These are phyloP conservation scores for Eutrema heterophyllum DNA, from an alignment of 345 rosid species.

Conservation along the genomic window DNA sequence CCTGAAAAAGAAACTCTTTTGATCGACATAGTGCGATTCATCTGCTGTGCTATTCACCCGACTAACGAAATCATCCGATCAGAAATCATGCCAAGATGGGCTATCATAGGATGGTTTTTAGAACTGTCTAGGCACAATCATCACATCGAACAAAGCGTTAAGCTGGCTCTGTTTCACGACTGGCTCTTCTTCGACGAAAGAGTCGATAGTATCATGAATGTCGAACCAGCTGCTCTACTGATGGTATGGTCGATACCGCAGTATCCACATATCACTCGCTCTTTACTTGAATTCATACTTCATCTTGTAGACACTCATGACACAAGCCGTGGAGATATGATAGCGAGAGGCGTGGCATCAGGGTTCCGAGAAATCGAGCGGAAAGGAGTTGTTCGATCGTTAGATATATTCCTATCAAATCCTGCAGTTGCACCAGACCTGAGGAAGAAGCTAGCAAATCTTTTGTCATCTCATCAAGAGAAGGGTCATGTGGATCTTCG, in stretches of 20 bases:
- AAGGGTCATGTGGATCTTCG: too few species aligned
- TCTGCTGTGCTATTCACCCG: conserved; percentile 76
- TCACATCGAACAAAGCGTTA: conserved; percentile 47
- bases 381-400: conserved; percentile 54
- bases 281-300: conserved; percentile 73
- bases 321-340: conserved; percentile 34
- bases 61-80: conserved; percentile 55
- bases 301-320: conserved; percentile 69
- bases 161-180: conserved; percentile 73
- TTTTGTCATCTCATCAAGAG: conserved; percentile 33
- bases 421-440: conserved; percentile 43
- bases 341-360: conserved; percentile 48
- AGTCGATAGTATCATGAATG: conserved; percentile 66
- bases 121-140: conserved; percentile 46
- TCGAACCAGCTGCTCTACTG: conserved; percentile 83
- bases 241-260: conserved; percentile 70
- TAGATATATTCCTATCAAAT: conserved; percentile 45
- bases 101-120: conserved; percentile 73
- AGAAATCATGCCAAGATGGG: conserved; percentile 79
- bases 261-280: conserved; percentile 52
- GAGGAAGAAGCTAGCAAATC: conserved; percentile 43
- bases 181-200: conserved; percentile 83
- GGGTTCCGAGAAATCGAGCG: conserved; percentile 50
- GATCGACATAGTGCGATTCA: conserved; percentile 65
- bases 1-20: conserved; percentile 58